phyloP scores from a whole-genome alignment of 139 green algal species.

The Raphidocelis subcapitata region DNA sequence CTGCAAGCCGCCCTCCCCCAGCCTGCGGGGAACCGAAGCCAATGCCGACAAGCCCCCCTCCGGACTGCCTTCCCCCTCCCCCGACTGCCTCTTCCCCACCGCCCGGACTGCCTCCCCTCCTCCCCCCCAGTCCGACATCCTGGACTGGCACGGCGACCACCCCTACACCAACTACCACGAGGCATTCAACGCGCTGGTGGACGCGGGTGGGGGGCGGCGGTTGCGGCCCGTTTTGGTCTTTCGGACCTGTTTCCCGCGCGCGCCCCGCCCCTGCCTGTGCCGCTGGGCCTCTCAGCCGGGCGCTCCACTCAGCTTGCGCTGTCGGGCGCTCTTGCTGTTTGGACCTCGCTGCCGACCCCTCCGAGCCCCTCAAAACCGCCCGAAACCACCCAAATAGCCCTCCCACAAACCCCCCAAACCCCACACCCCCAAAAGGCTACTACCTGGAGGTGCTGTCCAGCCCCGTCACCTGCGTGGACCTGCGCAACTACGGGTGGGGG shows the following conservation, averaged over 20 bases:
- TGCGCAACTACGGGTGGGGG: slow-evolving; percentile 70
- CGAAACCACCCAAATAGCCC: no score
- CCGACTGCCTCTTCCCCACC: no score
- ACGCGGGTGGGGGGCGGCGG: slow-evolving; percentile 15
- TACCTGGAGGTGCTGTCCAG: slow-evolving; percentile 87
- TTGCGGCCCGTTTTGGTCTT: no score
- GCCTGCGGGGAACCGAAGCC: no score
- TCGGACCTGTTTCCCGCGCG: no score
- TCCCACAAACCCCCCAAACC: neutral
- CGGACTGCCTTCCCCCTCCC: no score
- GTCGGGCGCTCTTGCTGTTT: no score
- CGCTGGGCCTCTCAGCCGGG: neutral
- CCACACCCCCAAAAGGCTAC: slow-evolving; percentile 51
- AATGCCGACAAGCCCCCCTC: no score
- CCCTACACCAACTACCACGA: slow-evolving; percentile 96
- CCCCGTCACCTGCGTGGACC: slow-evolving; percentile 94
- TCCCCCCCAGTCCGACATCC: slow-evolving; percentile 73
- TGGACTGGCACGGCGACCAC: slow-evolving; percentile 99
- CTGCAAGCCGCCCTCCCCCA: no score
- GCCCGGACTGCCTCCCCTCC: neutral
- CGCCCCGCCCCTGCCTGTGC: neutral
- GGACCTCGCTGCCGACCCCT: no score
- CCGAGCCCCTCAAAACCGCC: neutral
- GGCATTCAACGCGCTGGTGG: slow-evolving; percentile 73
- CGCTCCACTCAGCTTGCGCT: no score